phyloP scores from a whole-genome alignment of 2,329 filamentous ascomycete species.

The Ceratocystis huliohia region DNA sequence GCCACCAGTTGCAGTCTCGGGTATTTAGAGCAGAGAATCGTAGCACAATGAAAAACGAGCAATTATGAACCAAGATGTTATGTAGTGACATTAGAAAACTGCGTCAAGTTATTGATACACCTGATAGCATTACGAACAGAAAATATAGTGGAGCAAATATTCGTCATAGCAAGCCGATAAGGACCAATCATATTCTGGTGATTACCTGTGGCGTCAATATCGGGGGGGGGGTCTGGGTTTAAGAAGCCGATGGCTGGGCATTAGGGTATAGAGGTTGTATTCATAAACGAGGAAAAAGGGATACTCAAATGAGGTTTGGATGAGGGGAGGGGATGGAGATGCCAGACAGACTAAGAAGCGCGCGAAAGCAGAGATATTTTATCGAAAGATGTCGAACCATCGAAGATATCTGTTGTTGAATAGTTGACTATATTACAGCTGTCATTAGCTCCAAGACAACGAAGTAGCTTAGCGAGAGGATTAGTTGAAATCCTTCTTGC shows the following conservation, averaged over 20 bases:
- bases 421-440: too few species aligned
- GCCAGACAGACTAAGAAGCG: too few species aligned
- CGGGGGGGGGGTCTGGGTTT: background rate
- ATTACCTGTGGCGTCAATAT: conserved; percentile 7
- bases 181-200: conserved; percentile 7
- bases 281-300: background rate
- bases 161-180: background rate
- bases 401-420: too few species aligned
- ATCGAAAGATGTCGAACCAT: too few species aligned
- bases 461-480: too few species aligned
- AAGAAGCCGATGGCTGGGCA: background rate
- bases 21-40: background rate
- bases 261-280: background rate
- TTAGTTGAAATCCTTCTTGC: too few species aligned
- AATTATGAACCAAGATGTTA: background rate
- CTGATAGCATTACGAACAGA: conserved; percentile 17
- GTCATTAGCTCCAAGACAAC: too few species aligned
- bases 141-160: background rate
- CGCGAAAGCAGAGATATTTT: too few species aligned
- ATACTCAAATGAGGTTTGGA: too few species aligned
- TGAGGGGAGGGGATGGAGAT: too few species aligned
- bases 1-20: background rate
- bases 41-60: background rate
- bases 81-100: background rate
- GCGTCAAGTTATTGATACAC: conserved; percentile 13